These are phyloP conservation scores for Cercospora berteroae DNA, from an alignment of 2,329 filamentous ascomycete genomes.

Conservation along the genomic window DNA sequence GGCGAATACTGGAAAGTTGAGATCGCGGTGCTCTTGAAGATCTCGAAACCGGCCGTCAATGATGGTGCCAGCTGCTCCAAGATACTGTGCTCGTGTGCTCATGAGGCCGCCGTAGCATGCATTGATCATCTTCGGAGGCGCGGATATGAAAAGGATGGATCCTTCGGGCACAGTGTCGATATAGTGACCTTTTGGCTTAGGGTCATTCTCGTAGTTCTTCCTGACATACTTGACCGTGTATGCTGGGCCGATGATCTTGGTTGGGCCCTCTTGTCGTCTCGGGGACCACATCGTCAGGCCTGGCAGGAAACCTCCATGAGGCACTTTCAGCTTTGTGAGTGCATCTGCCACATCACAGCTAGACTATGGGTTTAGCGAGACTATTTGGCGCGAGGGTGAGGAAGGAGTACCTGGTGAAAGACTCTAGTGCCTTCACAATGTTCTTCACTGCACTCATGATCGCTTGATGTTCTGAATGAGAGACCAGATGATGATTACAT, in stretches of 20 bases:
- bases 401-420: slow-evolving; percentile 27
- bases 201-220: slow-evolving; percentile 46
- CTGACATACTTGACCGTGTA: slow-evolving; percentile 56
- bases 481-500: background rate
- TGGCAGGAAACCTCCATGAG: slow-evolving; percentile 54
- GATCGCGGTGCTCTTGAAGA: slow-evolving; percentile 53
- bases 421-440: slow-evolving; percentile 28
- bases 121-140: slow-evolving; percentile 48
- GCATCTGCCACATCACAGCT: slow-evolving; percentile 55
- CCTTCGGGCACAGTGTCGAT: slow-evolving; percentile 52
- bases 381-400: background rate
- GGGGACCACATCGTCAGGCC: slow-evolving; percentile 58
- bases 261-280: slow-evolving; percentile 49
- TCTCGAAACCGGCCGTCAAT: slow-evolving; percentile 56
- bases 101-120: slow-evolving; percentile 57
- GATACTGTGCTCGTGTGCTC: slow-evolving; percentile 48
- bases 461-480: background rate
- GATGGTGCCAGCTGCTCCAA: slow-evolving; percentile 50
- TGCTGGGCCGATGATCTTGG: slow-evolving; percentile 56
- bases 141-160: slow-evolving; percentile 53
- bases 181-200: slow-evolving; percentile 51
- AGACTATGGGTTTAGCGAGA: slow-evolving; percentile 4
- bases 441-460: slow-evolving; percentile 19
- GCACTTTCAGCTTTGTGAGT: slow-evolving; percentile 48
- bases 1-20: slow-evolving; percentile 46